Conservation (phyloP, 495 filamentous ascomycete genomes). For the Aspergillus incahuasiensis region DNA sequence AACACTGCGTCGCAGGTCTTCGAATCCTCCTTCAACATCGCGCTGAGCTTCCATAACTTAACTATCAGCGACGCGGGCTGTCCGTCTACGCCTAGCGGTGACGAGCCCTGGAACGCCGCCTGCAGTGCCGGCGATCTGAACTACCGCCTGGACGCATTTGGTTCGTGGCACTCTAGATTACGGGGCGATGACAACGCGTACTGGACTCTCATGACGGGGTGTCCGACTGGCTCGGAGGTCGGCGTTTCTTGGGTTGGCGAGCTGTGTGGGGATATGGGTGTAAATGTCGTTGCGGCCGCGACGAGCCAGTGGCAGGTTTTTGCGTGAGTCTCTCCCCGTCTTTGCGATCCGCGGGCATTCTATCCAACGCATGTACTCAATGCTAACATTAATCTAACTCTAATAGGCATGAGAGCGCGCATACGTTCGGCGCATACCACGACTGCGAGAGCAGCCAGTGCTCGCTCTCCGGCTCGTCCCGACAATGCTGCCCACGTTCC, state of each 20-base stretch:
- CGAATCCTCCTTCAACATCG: constrained; percentile 84
- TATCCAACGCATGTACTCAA: too few species aligned
- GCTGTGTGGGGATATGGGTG: constrained; percentile 68
- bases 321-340: too few species aligned
- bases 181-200: constrained; percentile 68
- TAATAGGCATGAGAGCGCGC: constrained; percentile 70
- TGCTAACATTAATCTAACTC: too few species aligned
- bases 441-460: constrained; percentile 70
- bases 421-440: constrained; percentile 89
- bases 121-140: constrained; percentile 62
- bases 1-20: constrained; percentile 78
- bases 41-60: constrained; percentile 74
- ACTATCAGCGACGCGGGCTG: constrained; percentile 64
- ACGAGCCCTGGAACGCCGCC: constrained; percentile 69
- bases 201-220: constrained; percentile 84
- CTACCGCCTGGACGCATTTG: constrained; percentile 73
- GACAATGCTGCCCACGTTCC: constrained; percentile 78
- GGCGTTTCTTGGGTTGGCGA: constrained; percentile 86
- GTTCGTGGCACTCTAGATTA: constrained; percentile 64
- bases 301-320: constrained; percentile 84
- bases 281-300: constrained; percentile 81
- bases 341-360: too few species aligned
- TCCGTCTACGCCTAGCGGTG: constrained; percentile 52
- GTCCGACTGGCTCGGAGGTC: constrained; percentile 70
- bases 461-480: constrained; percentile 32